Evolutionary conservation across 176 grass and related monocot species (phyloP).

Genomic region (Eleusine coracana): DNA sequence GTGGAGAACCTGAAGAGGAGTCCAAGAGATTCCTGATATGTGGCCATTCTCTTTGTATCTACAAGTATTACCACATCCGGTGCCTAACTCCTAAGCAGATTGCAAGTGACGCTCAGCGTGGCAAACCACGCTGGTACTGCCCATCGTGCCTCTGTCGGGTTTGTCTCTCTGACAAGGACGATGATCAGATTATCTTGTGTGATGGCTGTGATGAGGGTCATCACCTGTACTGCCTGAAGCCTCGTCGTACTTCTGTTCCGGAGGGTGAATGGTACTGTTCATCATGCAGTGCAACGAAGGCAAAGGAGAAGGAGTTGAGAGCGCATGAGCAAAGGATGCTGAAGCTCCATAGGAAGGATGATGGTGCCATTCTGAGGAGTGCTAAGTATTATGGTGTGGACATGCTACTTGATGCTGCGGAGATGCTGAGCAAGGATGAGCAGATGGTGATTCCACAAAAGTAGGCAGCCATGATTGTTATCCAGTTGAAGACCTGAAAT

Average conservation of each 20-base stretch:
- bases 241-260: conserved; percentile 39
- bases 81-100: conserved; percentile 68
- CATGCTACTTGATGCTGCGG: conserved; percentile 48
- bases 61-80: conserved; percentile 80
- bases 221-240: conserved; percentile 60
- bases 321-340: conserved; percentile 26
- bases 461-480: neutral
- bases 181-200: conserved; percentile 54
- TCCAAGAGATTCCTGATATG: conserved; percentile 74
- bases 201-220: conserved; percentile 65
- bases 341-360: conserved; percentile 37
- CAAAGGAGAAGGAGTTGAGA: conserved; percentile 33
- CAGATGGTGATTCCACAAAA: neutral
- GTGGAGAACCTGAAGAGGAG: conserved; percentile 52
- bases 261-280: conserved; percentile 56
- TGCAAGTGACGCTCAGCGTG: conserved; percentile 43
- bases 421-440: conserved; percentile 34
- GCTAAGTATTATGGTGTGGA: conserved; percentile 21
- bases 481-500: neutral
- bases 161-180: conserved; percentile 32
- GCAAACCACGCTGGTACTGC: conserved; percentile 66
- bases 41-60: conserved; percentile 60
- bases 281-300: conserved; percentile 36
- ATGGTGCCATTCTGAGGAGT: neutral
- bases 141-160: conserved; percentile 81